A percentile compares a stretch with the other conserved stretches of the same genome.
These are phyloP conservation scores for Physcomitrium patens DNA, from an alignment of 225 moss, liverwort and hornwort genomes.

Conservation along the genomic window DNA sequence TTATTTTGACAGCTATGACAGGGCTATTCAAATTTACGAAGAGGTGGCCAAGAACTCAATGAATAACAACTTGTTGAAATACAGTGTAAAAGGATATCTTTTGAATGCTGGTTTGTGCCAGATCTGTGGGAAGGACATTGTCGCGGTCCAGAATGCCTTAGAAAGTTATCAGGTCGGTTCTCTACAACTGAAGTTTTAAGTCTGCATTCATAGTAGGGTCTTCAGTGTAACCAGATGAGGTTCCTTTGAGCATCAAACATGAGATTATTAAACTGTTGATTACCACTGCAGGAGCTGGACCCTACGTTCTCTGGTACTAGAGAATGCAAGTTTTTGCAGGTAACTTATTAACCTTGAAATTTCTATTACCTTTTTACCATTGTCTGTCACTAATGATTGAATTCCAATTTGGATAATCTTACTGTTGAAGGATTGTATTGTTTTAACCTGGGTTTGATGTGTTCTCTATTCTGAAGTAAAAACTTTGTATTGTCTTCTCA, in stretches of 20 bases:
- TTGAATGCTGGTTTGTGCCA: conserved; percentile 71
- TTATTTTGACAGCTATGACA: conserved; percentile 62
- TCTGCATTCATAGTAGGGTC: conserved; percentile 14
- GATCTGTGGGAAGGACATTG: conserved; percentile 63
- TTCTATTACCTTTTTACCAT: not conserved
- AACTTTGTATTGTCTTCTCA: not conserved
- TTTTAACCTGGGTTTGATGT: too few relatives aligned
- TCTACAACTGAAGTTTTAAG: conserved; percentile 8
- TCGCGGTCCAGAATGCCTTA: conserved; percentile 64
- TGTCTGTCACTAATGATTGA: not conserved
- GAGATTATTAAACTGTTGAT: not conserved
- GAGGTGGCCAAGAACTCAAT: conserved; percentile 64
- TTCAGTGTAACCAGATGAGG: not conserved
- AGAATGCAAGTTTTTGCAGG: too few relatives aligned
- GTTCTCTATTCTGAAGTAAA: too few relatives aligned
- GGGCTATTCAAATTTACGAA: conserved; percentile 69
- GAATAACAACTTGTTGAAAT: conserved; percentile 69
- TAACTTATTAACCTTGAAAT: too few relatives aligned
- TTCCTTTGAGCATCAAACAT: conserved; percentile 10
- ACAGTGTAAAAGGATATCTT: conserved; percentile 73
- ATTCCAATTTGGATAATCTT: not conserved
- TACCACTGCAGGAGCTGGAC: conserved; percentile 9
- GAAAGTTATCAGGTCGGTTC: conserved; percentile 58
- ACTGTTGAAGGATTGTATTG: not conserved
- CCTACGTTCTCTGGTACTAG: too few relatives aligned